phyloP scores from a whole-genome alignment of 2,329 filamentous ascomycete species.

The Alternaria sp. region DNA sequence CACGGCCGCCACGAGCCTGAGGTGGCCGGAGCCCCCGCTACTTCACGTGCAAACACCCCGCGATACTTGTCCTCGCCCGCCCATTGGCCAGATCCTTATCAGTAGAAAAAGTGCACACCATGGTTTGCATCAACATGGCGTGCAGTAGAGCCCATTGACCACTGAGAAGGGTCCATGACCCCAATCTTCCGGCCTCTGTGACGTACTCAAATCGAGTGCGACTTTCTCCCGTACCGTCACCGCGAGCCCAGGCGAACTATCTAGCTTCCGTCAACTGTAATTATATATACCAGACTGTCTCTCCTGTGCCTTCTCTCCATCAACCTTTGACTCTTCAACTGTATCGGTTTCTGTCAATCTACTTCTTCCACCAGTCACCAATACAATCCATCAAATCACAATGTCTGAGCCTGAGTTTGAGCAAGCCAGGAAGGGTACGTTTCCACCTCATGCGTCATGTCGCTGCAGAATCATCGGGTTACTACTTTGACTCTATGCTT shows the following conservation, averaged over 20 bases:
- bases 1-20: slow-evolving; percentile 26
- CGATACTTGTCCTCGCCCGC: slow-evolving; percentile 17
- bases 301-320: slow-evolving; percentile 20
- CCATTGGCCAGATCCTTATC: slow-evolving; percentile 49
- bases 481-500: background rate
- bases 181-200: slow-evolving; percentile 68
- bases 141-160: slow-evolving; percentile 32
- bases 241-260: slow-evolving; percentile 24
- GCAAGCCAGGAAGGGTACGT: slow-evolving; percentile 93
- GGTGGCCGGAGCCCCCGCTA: slow-evolving; percentile 31
- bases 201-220: slow-evolving; percentile 64
- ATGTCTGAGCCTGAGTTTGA: slow-evolving; percentile 99
- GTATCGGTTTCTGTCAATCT: slow-evolving; percentile 13
- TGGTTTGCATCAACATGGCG: slow-evolving; percentile 39
- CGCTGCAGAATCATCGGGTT: background rate
- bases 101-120: slow-evolving; percentile 43
- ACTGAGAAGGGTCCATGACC: slow-evolving; percentile 71
- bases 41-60: slow-evolving; percentile 36
- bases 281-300: slow-evolving; percentile 42
- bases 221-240: slow-evolving; percentile 27
- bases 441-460: background rate
- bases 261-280: slow-evolving; percentile 21
- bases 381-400: slow-evolving; percentile 23
- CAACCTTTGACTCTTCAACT: slow-evolving; percentile 11
- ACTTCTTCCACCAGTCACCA: slow-evolving; percentile 6